A percentile compares a stretch with the other conserved stretches of the same genome.
Conservation (phyloP, 2,329 filamentous ascomycete genomes). For the Sporothrix globosa region DNA sequence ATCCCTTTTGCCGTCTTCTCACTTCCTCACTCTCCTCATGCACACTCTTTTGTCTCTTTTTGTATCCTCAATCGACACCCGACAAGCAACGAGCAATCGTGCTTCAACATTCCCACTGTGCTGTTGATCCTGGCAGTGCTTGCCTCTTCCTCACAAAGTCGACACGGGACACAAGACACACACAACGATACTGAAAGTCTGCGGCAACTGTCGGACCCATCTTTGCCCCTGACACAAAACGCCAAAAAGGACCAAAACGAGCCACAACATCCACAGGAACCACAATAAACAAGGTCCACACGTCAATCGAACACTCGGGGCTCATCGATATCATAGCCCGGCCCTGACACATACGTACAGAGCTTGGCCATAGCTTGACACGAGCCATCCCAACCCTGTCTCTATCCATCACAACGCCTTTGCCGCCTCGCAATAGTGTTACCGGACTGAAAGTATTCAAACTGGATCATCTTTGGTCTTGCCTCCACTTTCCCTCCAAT, state of each 20-base stretch:
- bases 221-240: slow-evolving; percentile 19
- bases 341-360: background rate
- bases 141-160: background rate
- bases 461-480: too few relatives aligned
- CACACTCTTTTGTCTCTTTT: background rate
- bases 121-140: slow-evolving; percentile 6
- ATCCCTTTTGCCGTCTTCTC: background rate
- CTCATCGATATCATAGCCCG: background rate
- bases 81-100: background rate
- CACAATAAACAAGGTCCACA: background rate
- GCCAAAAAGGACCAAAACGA: slow-evolving; percentile 1
- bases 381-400: background rate
- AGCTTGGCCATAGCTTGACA: slow-evolving; percentile 22
- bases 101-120: background rate
- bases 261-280: background rate
- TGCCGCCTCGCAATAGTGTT: background rate
- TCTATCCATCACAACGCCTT: background rate
- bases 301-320: slow-evolving; percentile 24
- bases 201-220: background rate
- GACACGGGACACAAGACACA: background rate
- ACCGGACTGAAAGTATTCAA: background rate
- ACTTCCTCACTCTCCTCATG: slow-evolving; percentile 1
- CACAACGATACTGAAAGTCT: background rate
- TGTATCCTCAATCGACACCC: background rate
- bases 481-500: background rate